Evolutionary conservation across 1,139 yeast genomes (phyloP), one percentile per base, ranked within the genome.

Genomic region (Geotrichum carabidarum): DNA sequence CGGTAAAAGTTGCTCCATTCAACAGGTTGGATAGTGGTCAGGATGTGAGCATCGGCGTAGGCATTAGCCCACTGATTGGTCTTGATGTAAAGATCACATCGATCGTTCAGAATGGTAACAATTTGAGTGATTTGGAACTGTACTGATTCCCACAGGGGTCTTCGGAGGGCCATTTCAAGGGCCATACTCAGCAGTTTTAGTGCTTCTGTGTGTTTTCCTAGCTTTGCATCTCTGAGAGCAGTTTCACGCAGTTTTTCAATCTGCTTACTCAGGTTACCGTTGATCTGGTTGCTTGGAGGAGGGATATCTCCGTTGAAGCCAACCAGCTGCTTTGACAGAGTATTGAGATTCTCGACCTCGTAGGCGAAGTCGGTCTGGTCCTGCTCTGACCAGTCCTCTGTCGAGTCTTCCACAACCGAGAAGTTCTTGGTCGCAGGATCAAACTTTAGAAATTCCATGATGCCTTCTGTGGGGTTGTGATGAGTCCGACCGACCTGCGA

Each of bases 141-240:
- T 64, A 90, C 86, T 9, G 91, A 77, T 68, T 93, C 99, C 78
- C 91, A 90, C 64, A 87, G 84, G 36, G 90, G 83, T 68, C 98
- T 80, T 62, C 87, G 82, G 59, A 80, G 73, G 17, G 91, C 86
- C 82, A 90, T 81, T 55, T 88, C 95, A 45, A 93, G 75, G 0
- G 96, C 97, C 57, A 89, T 74, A 8, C 83, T 70, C 64, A 87
- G 81, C 64, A 83, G 83, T 67, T 84, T 84, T 50, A 81, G 79
- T 1, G 96, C 90, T 15, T 89, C 97, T 4, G 74, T 75, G 60
- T 77, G 78, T 64, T 85, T 84, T 31, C 79, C 80, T 50, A 77
- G 75, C 65, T 83, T 81, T 67, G 87, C 77, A 8, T 84, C 76
- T 47, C 75, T 78, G 7, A 84, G 78, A 0, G 94, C 97, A 15